Percentiles rank a stretch among this genome's conserved stretches.
phyloP scores from a whole-genome alignment of 371 early-diverging fungal species.

The Batkoa obscura region DNA sequence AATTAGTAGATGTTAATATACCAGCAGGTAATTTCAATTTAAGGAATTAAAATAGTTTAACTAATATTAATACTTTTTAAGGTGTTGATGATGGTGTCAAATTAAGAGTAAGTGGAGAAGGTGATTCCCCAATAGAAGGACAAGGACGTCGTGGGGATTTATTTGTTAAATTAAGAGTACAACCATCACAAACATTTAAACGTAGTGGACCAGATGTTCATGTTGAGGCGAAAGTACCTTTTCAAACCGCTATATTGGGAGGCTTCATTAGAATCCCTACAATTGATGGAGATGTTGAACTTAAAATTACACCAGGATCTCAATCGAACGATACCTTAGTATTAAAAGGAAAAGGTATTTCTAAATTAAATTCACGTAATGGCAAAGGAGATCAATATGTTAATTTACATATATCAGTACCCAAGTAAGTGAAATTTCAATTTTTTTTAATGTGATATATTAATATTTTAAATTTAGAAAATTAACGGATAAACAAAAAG shows the following conservation, averaged over 20 bases:
- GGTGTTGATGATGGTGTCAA: conserved; percentile 52
- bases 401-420: conserved; percentile 54
- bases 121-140: conserved; percentile 64
- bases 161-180: conserved; percentile 47
- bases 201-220: conserved; percentile 61
- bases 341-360: conserved; percentile 53
- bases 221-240: conserved; percentile 49
- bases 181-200: conserved; percentile 47
- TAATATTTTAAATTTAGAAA: no score
- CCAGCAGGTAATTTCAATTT: conserved; percentile 43
- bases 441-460: no score
- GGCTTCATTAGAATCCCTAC: conserved; percentile 73
- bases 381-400: conserved; percentile 73
- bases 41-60: conserved; percentile 4
- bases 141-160: conserved; percentile 63
- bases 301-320: conserved; percentile 60
- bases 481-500: no score
- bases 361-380: conserved; percentile 14
- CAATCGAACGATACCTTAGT: conserved; percentile 71
- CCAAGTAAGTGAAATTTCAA: conserved; percentile 20
- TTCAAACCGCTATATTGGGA: conserved; percentile 69
- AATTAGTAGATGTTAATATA: conserved; percentile 49
- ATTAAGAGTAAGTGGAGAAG: conserved; percentile 56
- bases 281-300: conserved; percentile 80
- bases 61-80: conserved; percentile 6